phyloP scores from a whole-genome alignment of 176 grass and related monocot genomes.

The Poa pratensis region DNA sequence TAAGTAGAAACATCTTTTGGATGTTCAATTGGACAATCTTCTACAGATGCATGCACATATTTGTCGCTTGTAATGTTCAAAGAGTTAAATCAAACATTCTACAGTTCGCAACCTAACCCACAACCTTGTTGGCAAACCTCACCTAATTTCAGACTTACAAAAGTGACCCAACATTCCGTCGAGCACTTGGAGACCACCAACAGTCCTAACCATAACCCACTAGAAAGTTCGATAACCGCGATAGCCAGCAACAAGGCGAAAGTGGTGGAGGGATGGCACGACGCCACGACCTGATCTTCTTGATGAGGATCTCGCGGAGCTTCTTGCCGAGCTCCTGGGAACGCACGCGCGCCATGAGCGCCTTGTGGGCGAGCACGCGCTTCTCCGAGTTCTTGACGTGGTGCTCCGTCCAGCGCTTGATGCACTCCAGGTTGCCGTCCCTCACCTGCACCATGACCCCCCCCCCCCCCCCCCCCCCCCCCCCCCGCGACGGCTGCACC shows the following conservation, averaged over 20 bases:
- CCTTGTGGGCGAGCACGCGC: constrained; percentile 87
- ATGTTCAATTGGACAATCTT: not conserved
- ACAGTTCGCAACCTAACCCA: not conserved
- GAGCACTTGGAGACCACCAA: constrained; percentile 2
- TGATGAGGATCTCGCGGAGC: constrained; percentile 82
- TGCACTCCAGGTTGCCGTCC: constrained; percentile 88
- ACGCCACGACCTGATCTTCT: constrained; percentile 77
- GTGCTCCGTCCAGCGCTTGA: constrained; percentile 55
- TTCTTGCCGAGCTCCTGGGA: constrained; percentile 86
- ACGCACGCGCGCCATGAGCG: constrained; percentile 68
- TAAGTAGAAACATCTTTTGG: not conserved
- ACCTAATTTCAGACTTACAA: not conserved
- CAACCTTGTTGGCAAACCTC: not conserved
- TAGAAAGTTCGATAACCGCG: not conserved
- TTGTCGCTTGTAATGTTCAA: not conserved
- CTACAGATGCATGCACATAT: not conserved
- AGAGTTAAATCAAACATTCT: constrained; percentile 23
- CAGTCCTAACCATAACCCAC: not conserved
- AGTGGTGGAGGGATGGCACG: not conserved
- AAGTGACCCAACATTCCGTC: not conserved
- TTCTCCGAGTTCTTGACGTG: constrained; percentile 97
- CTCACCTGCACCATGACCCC: constrained; percentile 76
- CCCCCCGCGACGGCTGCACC: constrained; percentile 48
- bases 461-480: too few species aligned
- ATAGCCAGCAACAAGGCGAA: constrained; percentile 3